Percentiles rank a stretch among this genome's conserved stretches.
phyloP scores from a whole-genome alignment of 345 rosid species.

The Citrus maxima region DNA sequence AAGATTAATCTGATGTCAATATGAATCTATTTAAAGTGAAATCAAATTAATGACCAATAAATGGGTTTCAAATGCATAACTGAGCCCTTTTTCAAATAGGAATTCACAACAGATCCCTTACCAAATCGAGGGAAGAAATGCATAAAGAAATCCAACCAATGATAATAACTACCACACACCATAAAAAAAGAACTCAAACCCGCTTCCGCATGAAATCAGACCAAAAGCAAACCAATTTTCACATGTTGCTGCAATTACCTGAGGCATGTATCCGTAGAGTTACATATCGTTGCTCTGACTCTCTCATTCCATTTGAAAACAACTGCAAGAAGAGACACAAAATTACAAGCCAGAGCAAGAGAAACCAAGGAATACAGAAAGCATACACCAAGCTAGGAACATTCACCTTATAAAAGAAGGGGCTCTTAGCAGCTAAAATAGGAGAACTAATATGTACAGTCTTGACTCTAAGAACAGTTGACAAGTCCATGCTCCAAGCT shows the following conservation, averaged over 20 bases:
- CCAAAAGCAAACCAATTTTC: not conserved
- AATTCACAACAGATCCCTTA: not conserved
- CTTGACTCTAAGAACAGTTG: conserved; percentile 43
- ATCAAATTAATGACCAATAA: not conserved
- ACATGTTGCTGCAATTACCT: conserved; percentile 33
- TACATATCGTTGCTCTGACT: conserved; percentile 62
- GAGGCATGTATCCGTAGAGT: conserved; percentile 69
- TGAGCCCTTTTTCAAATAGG: not conserved
- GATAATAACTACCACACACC: not conserved
- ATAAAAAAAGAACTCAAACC: not conserved
- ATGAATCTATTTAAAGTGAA: not conserved
- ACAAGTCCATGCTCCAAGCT: conserved; percentile 36
- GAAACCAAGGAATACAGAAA: not conserved
- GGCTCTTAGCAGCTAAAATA: conserved; percentile 76
- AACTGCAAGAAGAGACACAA: conserved; percentile 36
- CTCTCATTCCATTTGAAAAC: conserved; percentile 79
- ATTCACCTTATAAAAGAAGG: conserved; percentile 69
- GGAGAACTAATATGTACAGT: conserved; percentile 71
- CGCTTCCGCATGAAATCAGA: not conserved
- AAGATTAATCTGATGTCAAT: not conserved
- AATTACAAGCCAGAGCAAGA: not conserved
- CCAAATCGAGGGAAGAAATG: not conserved
- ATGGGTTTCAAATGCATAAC: not conserved
- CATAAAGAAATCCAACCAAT: conserved; percentile 1
- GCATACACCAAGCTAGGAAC: conserved; percentile 2